These are phyloP conservation scores for Chondrostereum purpureum DNA, from an alignment of 1,284 basidiomycete genomes.

Conservation along the genomic window DNA sequence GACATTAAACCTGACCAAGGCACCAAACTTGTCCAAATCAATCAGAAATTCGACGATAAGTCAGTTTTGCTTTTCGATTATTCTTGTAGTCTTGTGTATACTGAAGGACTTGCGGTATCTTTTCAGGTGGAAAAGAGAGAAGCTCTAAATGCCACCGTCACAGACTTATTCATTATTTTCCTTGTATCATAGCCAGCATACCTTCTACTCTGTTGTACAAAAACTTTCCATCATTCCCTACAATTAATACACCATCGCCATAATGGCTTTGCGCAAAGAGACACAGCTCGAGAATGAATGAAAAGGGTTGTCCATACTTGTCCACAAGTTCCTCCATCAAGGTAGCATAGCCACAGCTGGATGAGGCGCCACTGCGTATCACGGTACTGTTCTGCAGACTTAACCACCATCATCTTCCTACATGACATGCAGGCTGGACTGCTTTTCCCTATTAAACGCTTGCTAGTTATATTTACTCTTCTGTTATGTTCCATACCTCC, in stretches of 20 bases:
- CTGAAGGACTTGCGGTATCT: not conserved
- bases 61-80: constrained; percentile 25
- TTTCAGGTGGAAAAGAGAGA: not conserved
- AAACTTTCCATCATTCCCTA: no score
- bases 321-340: no score
- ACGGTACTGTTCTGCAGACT: no score
- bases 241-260: no score
- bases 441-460: not conserved
- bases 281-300: no score
- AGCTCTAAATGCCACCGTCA: not conserved
- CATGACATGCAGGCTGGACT: not conserved
- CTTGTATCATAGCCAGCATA: no score
- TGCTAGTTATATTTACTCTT: not conserved
- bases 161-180: not conserved
- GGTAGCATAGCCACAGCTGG: no score
- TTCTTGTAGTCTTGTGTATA: not conserved
- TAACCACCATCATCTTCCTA: not conserved
- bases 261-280: no score
- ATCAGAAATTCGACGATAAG: constrained; percentile 70
- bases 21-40: constrained; percentile 62
- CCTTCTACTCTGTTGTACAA: no score
- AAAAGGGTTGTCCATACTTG: no score
- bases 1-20: constrained; percentile 64
- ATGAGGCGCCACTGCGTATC: no score
- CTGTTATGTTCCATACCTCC: constrained; percentile 1